Base-by-base conservation (phyloP, 139 green algal species). In the Astrephomene gubernaculifera region DNA sequence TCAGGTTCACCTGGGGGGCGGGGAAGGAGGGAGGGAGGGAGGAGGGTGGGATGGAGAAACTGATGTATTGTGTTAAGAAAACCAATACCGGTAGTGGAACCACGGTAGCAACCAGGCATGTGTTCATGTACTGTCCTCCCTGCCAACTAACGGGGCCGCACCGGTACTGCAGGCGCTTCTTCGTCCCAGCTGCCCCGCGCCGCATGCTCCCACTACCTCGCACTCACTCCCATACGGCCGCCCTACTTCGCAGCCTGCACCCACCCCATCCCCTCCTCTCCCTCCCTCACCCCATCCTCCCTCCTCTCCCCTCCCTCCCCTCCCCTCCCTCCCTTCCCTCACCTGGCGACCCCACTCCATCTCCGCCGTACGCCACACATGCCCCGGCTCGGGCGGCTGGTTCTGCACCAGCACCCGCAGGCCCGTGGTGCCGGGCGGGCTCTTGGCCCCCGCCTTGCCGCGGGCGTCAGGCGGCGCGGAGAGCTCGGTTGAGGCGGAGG, bases 301-400 rank as follows among this genome's bases (percentile, higher is more conserved):
- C n/a, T n/a, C n/a, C n/a, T n/a, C n/a, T n/a, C n/a, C n/a, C n/a
- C n/a, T n/a, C n/a, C n/a, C n/a, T n/a, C n/a, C n/a, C n/a, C n/a
- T n/a, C n/a, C n/a, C 49, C 12, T 57, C 49, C 49, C 49, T 57
- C 12, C 49, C 49, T 57, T 57, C 49, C 12, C 49, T 22, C 43
- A 83, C 76, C 41, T 61, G 76, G 9, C 76, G 67, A 17, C 81
- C 81, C 24, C 31, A 75, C 71, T 87, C 81, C 31, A 61, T 87
- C 29, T 81, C 70, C 10, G 81, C 81, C 4, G 81, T 87, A 6
- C 44, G 39, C 53, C 54, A 87, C 4, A 52, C n/a, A 39, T 74
- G 33, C 22, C 81, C 81, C 43, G 38, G 53, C 60, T 35, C 35
- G 41, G 79, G 63, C 10, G 64, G 63, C 64, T 76, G 36, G 63